Evolutionary conservation across 2,329 filamentous ascomycete genomes (phyloP), one percentile per base, ranked within the genome.

Genomic region (Fusarium musae): DNA sequence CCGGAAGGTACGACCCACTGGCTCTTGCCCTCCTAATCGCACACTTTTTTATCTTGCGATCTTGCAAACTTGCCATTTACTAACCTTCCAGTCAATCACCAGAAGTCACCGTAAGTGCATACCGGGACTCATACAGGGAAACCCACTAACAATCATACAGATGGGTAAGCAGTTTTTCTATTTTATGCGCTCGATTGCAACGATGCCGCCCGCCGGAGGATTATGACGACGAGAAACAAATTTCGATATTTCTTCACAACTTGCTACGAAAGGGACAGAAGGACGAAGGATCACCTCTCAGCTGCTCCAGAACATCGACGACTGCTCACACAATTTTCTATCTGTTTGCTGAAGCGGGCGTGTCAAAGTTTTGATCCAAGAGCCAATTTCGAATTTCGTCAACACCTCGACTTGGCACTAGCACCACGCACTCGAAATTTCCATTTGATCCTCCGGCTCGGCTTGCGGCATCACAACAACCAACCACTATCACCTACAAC

Each of bases 111-210:
- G 86, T 88, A 85, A 83, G 86, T 86, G 73, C 59, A 60, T 67
- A 42, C 1, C 19, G 42, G 66, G 75, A 81, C 79, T 83, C 77
- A 82, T 82, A 49, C 42, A 65, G 72, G 63, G 34, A 63, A 69
- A 62, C 63, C 76, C 12, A 80, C 84, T 87, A 80, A 87, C 82
- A 75, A 76, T 72, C 46, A 63, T 73, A 74, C 81, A 90, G 88
- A 91, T 90, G 89, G 88, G 89, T 91, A 90, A 90, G 88, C 81
- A 78, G 39, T 68, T 71, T 80, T 80, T 69, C 69, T 67, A 67
- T 75, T 72, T 69, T 63, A 70, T 72, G 43, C 66, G 43, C 50
- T 66, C 71, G 70, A 75, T 66, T 52, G 49, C 69, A 54, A 69
- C 74, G 70, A 78, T 77, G 75, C 70, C 74, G 74, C 69, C 65